Evolutionary conservation across 768 basidiomycete species (phyloP).

Genomic region (Rubroboletus pulcherrimus): DNA sequence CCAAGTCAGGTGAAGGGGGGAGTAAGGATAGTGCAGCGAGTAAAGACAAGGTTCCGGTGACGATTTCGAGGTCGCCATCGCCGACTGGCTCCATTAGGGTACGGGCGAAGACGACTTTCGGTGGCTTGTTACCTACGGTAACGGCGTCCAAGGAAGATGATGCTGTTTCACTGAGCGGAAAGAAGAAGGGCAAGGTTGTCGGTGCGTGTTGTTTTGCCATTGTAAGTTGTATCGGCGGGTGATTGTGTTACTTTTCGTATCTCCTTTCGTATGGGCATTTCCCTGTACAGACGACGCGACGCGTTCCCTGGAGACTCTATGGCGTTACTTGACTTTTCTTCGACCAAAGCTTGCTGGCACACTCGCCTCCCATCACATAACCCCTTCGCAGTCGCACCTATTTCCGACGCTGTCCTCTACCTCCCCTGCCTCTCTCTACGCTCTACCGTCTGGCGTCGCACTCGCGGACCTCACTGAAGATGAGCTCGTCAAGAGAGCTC

Average conservation of each 20-base stretch:
- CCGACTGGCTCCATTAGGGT: conserved; percentile 44
- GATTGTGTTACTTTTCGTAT: background rate
- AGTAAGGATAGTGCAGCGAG: conserved; percentile 17
- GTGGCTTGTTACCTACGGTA: conserved; percentile 38
- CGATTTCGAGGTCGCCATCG: conserved; percentile 31
- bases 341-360: conserved; percentile 83
- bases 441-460: conserved; percentile 66
- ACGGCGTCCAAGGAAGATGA: conserved; percentile 58
- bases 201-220: conserved; percentile 30
- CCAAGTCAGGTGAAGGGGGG: conserved; percentile 28
- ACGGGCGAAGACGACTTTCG: conserved; percentile 53
- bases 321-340: conserved; percentile 84
- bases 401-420: conserved; percentile 68
- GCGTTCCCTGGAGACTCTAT: conserved; percentile 81
- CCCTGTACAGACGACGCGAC: conserved; percentile 49
- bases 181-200: conserved; percentile 29
- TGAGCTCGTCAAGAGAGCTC: conserved; percentile 83
- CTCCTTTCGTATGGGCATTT: background rate
- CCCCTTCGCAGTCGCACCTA: conserved; percentile 64
- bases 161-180: conserved; percentile 46
- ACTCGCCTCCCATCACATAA: conserved; percentile 64
- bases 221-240: background rate
- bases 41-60: conserved; percentile 18
- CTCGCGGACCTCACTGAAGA: conserved; percentile 72
- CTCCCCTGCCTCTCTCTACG: conserved; percentile 71